Percentiles rank a stretch among this genome's conserved stretches.
These are phyloP conservation scores for Puccinellia tenuiflora DNA, from an alignment of 176 grass and related monocot species.

Conservation along the genomic window DNA sequence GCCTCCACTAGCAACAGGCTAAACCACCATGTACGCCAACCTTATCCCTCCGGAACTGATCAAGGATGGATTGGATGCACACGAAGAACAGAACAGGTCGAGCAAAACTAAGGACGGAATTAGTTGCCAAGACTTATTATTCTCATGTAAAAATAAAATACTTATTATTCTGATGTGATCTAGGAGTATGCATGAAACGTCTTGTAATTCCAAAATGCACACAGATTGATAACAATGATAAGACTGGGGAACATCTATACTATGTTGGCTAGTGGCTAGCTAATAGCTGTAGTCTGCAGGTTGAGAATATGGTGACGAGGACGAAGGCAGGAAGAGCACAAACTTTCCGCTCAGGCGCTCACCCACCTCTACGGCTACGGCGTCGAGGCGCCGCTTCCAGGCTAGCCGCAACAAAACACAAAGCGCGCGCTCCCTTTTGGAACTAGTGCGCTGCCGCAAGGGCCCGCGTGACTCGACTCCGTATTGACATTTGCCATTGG, in stretches of 20 bases:
- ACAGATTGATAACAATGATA: not conserved
- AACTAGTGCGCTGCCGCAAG: not conserved
- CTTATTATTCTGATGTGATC: not conserved
- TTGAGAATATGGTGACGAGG: not conserved
- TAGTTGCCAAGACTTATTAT: no score
- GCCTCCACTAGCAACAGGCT: constrained; percentile 2
- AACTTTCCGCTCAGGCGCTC: not conserved
- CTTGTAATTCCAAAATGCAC: not conserved
- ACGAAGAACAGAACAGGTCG: no score
- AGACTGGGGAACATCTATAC: not conserved
- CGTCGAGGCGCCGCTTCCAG: constrained; percentile 55
- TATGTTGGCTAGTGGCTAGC: no score
- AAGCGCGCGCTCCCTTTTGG: not conserved
- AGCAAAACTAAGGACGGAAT: no score
- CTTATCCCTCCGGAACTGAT: not conserved
- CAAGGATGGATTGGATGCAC: no score
- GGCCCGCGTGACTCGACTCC: not conserved
- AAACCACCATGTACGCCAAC: not conserved
- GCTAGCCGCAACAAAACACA: not conserved
- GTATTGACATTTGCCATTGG: not conserved
- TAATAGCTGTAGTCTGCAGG: not conserved
- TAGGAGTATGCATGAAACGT: not conserved
- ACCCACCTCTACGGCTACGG: not conserved
- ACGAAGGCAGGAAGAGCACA: not conserved
- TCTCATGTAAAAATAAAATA: not conserved